A percentile compares a stretch with the other conserved stretches of the same genome.
Evolutionary conservation across 2,329 filamentous ascomycete species (phyloP).

Genomic region (Ophiostoma himal-ulmi): DNA sequence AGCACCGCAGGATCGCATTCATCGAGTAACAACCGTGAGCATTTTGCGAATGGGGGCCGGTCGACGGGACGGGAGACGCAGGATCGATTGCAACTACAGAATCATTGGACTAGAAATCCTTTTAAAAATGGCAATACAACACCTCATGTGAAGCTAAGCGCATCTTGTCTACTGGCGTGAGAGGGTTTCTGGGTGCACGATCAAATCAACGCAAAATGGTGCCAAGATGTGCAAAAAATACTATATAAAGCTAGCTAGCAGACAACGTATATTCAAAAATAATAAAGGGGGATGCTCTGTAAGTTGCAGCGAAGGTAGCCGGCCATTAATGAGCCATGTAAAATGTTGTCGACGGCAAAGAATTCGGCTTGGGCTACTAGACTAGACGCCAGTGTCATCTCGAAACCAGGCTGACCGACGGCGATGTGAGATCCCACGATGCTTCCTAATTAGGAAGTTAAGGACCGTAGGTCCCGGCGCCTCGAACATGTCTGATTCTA

Average conservation of each 20-base stretch:
- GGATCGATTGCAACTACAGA: background rate
- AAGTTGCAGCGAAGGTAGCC: background rate
- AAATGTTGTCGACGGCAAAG: background rate
- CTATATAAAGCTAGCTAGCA: background rate
- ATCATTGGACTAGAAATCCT: background rate
- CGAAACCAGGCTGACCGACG: background rate
- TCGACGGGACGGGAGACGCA: background rate
- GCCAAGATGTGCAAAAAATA: background rate
- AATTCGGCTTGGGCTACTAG: background rate
- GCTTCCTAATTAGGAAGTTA: background rate
- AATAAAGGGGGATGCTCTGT: background rate
- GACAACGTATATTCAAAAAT: background rate
- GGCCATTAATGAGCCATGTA: background rate
- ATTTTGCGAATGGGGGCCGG: background rate
- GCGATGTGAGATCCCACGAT: constrained; percentile 3
- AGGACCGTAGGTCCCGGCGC: background rate
- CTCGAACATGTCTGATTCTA: too few relatives aligned
- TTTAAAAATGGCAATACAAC: background rate
- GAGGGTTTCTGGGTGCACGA: background rate
- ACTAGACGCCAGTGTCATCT: background rate
- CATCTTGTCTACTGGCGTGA: background rate
- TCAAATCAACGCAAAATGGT: background rate
- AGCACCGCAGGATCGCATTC: background rate
- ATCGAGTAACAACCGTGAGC: background rate
- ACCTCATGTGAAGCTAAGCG: background rate